phyloP scores from a whole-genome alignment of 306 rosid species.

The Quercus engelmannii region DNA sequence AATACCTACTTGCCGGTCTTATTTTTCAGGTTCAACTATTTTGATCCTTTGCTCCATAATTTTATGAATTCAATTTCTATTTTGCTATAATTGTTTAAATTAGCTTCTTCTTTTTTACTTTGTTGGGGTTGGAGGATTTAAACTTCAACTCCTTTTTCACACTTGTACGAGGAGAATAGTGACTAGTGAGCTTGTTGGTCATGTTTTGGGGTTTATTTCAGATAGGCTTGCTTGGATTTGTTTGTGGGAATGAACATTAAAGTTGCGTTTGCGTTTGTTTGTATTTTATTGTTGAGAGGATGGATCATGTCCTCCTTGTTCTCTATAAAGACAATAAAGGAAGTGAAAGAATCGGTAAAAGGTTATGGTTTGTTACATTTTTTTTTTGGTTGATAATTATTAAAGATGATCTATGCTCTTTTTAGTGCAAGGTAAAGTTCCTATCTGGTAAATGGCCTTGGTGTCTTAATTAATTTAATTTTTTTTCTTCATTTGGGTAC shows the following conservation, averaged over 20 bases:
- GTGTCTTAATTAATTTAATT: not conserved
- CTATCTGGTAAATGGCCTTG: not conserved
- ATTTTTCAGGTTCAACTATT: conserved; percentile 42
- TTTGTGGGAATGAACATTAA: not conserved
- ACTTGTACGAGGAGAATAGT: conserved; percentile 30
- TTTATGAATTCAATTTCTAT: conserved; percentile 9
- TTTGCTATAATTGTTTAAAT: not conserved
- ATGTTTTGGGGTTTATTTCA: conserved; percentile 27
- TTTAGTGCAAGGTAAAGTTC: conserved; percentile 15
- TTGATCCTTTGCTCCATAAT: conserved; percentile 9
- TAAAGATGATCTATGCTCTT: conserved; percentile 19
- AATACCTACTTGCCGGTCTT: conserved; percentile 54
- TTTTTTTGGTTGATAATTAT: conserved; percentile 1
- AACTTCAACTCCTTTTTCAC: conserved; percentile 19
- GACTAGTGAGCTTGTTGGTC: not conserved
- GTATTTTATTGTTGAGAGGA: not conserved
- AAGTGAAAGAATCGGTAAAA: conserved; percentile 14
- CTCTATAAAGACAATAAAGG: not conserved
- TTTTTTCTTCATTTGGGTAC: not conserved
- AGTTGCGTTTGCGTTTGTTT: not conserved
- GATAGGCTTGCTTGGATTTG: conserved; percentile 17
- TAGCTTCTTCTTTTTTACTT: not conserved
- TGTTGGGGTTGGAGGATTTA: too few relatives aligned
- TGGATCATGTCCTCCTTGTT: not conserved
- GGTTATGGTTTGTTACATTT: conserved; percentile 23